These are phyloP conservation scores for Solanum piurae DNA, from an alignment of 257 asterid genomes.

Conservation along the genomic window DNA sequence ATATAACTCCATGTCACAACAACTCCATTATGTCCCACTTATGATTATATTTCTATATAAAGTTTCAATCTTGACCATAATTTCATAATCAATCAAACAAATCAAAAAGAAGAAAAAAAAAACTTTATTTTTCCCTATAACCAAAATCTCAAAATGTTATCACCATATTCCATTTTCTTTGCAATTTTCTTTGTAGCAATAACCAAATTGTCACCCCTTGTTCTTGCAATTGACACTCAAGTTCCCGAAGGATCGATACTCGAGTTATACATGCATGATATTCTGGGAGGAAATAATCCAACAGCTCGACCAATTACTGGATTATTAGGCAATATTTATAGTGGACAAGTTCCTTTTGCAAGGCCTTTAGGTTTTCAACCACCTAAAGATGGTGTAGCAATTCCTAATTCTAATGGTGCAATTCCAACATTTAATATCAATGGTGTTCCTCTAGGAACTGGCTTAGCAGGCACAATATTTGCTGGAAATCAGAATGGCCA, in stretches of 20 bases:
- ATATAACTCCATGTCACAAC: background rate
- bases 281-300: slow-evolving; percentile 82
- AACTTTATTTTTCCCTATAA: background rate
- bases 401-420: slow-evolving; percentile 79
- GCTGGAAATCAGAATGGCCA: slow-evolving; percentile 19
- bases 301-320: slow-evolving; percentile 84
- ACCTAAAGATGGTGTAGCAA: slow-evolving; percentile 46
- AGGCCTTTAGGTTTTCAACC: slow-evolving; percentile 67
- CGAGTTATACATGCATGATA: slow-evolving; percentile 81
- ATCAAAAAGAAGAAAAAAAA: background rate
- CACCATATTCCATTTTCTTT: slow-evolving; percentile 6
- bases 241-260: slow-evolving; percentile 21
- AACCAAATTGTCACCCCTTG: slow-evolving; percentile 1
- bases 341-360: slow-evolving; percentile 91
- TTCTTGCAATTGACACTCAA: slow-evolving; percentile 13
- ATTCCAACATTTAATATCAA: slow-evolving; percentile 50
- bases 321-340: slow-evolving; percentile 65
- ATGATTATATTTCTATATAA: background rate
- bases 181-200: slow-evolving; percentile 27
- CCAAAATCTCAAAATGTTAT: slow-evolving; percentile 23
- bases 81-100: background rate
- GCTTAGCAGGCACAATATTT: slow-evolving; percentile 52
- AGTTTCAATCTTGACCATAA: background rate
- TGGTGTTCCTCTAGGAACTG: slow-evolving; percentile 76
- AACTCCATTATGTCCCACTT: slow-evolving; percentile 4